These are phyloP conservation scores for Penicillium sp. DNA, from an alignment of 2,329 filamentous ascomycete species.

Conservation along the genomic window DNA sequence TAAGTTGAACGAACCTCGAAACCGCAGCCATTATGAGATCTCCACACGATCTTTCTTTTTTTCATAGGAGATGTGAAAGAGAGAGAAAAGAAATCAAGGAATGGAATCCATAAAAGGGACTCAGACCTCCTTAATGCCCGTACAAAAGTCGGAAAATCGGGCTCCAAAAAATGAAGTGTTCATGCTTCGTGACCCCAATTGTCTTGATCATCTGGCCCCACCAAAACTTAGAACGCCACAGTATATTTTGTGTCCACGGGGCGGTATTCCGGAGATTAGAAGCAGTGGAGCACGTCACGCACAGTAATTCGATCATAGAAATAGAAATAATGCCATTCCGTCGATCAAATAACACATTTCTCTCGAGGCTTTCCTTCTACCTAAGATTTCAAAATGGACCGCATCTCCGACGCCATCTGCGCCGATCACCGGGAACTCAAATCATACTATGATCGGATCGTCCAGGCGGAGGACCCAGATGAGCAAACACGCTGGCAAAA, in stretches of 20 bases:
- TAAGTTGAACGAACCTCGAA: background rate
- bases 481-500: slow-evolving; percentile 50
- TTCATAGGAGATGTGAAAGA: background rate
- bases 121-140: slow-evolving; percentile 1
- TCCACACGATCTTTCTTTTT: background rate
- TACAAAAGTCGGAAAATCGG: background rate
- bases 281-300: background rate
- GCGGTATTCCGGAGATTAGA: background rate
- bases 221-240: background rate
- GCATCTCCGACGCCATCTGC: slow-evolving; percentile 41
- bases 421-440: slow-evolving; percentile 46
- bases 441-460: slow-evolving; percentile 46
- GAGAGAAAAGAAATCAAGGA: background rate
- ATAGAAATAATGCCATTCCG: background rate
- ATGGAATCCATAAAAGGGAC: background rate
- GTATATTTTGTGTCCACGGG: background rate
- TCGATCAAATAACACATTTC: too few relatives aligned
- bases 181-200: background rate
- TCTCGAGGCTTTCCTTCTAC: background rate
- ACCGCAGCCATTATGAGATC: background rate
- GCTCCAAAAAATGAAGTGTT: background rate
- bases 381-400: slow-evolving; percentile 16
- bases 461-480: slow-evolving; percentile 44
- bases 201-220: background rate
- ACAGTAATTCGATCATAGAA: background rate